These are phyloP conservation scores for Kazachstania africana DNA, from an alignment of 805 yeast species.

Conservation along the genomic window DNA sequence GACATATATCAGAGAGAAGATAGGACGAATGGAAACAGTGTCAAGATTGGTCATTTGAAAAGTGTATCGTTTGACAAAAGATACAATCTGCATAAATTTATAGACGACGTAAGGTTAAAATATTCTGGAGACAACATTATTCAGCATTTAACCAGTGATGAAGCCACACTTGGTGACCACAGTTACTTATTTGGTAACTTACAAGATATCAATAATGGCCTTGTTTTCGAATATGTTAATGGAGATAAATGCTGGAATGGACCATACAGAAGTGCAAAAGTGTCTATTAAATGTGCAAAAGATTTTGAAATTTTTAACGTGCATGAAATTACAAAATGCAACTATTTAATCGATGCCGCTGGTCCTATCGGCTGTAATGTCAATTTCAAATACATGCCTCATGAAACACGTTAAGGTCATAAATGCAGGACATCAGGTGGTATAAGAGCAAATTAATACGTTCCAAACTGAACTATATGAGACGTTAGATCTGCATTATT, in stretches of 20 bases:
- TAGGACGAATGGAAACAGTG: constrained; percentile 12
- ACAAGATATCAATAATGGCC: constrained; percentile 24
- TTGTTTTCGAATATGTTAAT: constrained; percentile 32
- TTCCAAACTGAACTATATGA: too few relatives aligned
- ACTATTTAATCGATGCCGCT: constrained; percentile 42
- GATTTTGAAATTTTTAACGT: constrained; percentile 38
- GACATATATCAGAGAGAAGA: constrained; percentile 6
- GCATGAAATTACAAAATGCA: constrained; percentile 83
- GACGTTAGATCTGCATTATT: too few relatives aligned
- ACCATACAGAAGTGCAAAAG: constrained; percentile 61
- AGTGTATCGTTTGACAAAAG: constrained; percentile 8
- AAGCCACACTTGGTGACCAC: constrained; percentile 7
- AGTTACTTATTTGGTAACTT: constrained; percentile 19
- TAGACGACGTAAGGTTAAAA: constrained; percentile 14
- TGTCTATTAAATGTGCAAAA: constrained; percentile 57
- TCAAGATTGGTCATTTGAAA: constrained; percentile 16
- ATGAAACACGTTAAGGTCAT: constrained; percentile 4
- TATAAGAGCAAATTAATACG: too few relatives aligned
- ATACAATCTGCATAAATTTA: constrained; percentile 8
- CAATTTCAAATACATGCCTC: constrained; percentile 5
- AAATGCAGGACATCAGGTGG: too few relatives aligned
- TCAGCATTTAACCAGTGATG: constrained; percentile 16
- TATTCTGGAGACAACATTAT: constrained; percentile 17
- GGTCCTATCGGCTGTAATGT: constrained; percentile 33
- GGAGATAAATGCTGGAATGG: constrained; percentile 96